These are phyloP conservation scores for Colletotrichum gigasporum DNA, from an alignment of 2,329 filamentous ascomycete species.

Conservation along the genomic window DNA sequence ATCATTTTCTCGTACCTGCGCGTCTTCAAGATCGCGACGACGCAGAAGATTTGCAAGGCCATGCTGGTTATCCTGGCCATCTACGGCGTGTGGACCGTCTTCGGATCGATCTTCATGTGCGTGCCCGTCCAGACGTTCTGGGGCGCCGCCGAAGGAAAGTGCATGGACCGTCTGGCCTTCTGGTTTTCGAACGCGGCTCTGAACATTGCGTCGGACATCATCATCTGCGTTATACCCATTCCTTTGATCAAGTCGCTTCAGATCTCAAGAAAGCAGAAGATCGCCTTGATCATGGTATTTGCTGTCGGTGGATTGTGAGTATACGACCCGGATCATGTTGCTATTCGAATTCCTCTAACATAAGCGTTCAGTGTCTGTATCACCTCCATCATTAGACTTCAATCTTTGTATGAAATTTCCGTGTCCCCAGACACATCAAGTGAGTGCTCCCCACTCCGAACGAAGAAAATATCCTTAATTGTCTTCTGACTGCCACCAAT, in stretches of 20 bases:
- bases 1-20: slow-evolving; percentile 39
- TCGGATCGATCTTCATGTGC: slow-evolving; percentile 38
- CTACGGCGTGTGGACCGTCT: slow-evolving; percentile 39
- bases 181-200: slow-evolving; percentile 40
- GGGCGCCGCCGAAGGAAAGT: slow-evolving; percentile 31
- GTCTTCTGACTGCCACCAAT: too few relatives aligned
- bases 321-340: too few relatives aligned
- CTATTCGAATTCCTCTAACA: too few relatives aligned
- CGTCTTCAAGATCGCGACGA: slow-evolving; percentile 35
- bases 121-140: slow-evolving; percentile 37
- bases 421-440: background rate
- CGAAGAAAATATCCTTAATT: too few relatives aligned
- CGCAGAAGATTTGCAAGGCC: slow-evolving; percentile 35
- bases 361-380: slow-evolving; percentile 26
- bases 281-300: slow-evolving; percentile 51
- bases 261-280: slow-evolving; percentile 49
- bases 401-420: slow-evolving; percentile 32
- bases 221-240: slow-evolving; percentile 39
- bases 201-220: slow-evolving; percentile 42
- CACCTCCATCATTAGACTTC: slow-evolving; percentile 35
- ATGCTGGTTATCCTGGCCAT: slow-evolving; percentile 34
- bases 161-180: slow-evolving; percentile 34
- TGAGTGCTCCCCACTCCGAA: too few relatives aligned
- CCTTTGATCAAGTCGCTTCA: slow-evolving; percentile 43
- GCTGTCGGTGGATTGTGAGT: slow-evolving; percentile 45